A percentile compares a stretch with the other conserved stretches of the same genome.
Evolutionary conservation across 2,329 filamentous ascomycete genomes (phyloP).

Genomic region (Cladosporium velox): DNA sequence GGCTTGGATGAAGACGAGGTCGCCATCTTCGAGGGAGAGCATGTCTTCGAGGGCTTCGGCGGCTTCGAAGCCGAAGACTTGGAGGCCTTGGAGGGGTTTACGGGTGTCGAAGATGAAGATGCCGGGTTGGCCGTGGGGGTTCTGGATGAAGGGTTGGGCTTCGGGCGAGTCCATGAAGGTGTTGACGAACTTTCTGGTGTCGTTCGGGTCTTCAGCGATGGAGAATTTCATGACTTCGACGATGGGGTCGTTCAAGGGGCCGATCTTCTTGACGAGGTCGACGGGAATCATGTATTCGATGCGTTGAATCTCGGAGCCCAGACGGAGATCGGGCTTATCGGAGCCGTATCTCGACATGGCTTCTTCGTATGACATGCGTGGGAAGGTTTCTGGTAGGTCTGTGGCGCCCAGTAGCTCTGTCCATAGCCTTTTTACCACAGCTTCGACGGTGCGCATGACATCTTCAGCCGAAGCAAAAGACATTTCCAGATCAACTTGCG

Average conservation of each 20-base stretch:
- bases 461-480: constrained; percentile 73
- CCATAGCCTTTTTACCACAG: constrained; percentile 60
- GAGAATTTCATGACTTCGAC: constrained; percentile 75
- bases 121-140: constrained; percentile 75
- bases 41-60: constrained; percentile 58
- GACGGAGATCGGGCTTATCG: constrained; percentile 89
- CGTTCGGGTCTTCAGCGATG: constrained; percentile 54
- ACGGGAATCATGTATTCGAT: constrained; percentile 64
- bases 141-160: constrained; percentile 61
- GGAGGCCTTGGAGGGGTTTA: constrained; percentile 74
- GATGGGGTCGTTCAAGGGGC: constrained; percentile 64
- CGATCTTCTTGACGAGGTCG: constrained; percentile 74
- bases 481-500: constrained; percentile 94
- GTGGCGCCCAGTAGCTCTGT: constrained; percentile 48
- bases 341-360: constrained; percentile 80
- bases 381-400: constrained; percentile 52
- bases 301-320: constrained; percentile 64
- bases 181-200: constrained; percentile 63
- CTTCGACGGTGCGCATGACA: constrained; percentile 64
- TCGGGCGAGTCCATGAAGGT: constrained; percentile 70
- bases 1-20: constrained; percentile 80
- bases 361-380: constrained; percentile 68
- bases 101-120: constrained; percentile 73
- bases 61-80: constrained; percentile 74
- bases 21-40: constrained; percentile 65